Evolutionary conservation across 257 asterid species (phyloP).

Genomic region (Coffea canephora): DNA sequence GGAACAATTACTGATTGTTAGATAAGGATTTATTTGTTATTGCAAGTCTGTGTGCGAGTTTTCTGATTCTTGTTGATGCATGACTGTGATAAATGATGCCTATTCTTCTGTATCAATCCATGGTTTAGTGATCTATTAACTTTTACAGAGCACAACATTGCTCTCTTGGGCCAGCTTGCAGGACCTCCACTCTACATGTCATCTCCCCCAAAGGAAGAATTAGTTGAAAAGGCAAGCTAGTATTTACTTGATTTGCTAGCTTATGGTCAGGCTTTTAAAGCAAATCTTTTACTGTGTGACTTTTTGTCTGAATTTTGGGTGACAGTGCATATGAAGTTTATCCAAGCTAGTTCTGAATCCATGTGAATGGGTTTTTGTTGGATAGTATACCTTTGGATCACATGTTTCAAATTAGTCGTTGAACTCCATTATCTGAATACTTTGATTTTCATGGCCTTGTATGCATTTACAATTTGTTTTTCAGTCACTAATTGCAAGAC

Average conservation of each 20-base stretch:
- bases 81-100: not conserved
- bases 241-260: slow-evolving; percentile 15
- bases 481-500: not conserved
- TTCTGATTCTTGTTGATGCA: not conserved
- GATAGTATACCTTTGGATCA: not conserved
- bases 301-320: not conserved
- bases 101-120: not conserved
- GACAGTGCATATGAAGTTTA: not conserved
- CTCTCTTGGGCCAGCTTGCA: slow-evolving; percentile 33
- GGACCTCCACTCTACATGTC: slow-evolving; percentile 43
- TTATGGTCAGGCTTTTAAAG: not conserved
- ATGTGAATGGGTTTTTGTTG: not conserved
- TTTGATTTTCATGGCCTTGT: not conserved
- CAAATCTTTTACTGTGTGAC: not conserved
- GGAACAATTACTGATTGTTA: not conserved
- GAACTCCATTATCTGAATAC: not conserved
- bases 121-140: slow-evolving; percentile 9
- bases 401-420: not conserved
- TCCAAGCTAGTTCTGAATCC: not conserved
- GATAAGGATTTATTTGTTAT: not conserved
- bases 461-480: not conserved
- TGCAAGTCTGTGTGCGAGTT: too few relatives aligned
- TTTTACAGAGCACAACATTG: slow-evolving; percentile 40
- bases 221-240: slow-evolving; percentile 65
- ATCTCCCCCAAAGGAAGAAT: slow-evolving; percentile 58